Base-by-base conservation (phyloP, 192 early-diverging fungal species). In the Podila clonocystis region DNA sequence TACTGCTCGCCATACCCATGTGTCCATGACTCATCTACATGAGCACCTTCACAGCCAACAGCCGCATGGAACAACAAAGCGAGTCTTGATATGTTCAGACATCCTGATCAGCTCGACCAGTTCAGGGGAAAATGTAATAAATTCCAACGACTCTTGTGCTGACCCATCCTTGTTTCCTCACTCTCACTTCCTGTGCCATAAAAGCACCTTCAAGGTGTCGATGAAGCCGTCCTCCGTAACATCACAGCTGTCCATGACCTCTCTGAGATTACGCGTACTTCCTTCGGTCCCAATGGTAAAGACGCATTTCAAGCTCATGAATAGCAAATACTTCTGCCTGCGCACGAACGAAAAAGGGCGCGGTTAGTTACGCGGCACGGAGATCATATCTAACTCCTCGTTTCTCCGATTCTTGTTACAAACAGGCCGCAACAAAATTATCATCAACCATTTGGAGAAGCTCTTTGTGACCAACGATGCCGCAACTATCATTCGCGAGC, bases 391-490 rank as follows among this genome's bases (percentile, higher is more conserved):
- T 24, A 36, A 30, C 55, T 36, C 52, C 52, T 11, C 11, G 50
- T 63, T n/a, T 55, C n/a, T 11, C 22, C 50, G 2, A 15, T 55
- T 41, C 12, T 41, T 41, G 33, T 41, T 45, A 15, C 41, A 26
- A 22, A 62, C 64, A 95, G 94, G 94, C 38, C 94, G 97, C 72
- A 99, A 99, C 88, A 99, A 99, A 85, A 98, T 99, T 93, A 95
- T 99, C 45, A 96, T 99, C 84, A 99, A 99, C 84, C 97, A 99
- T 83, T 87, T 97, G 69, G 96, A 97, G 74, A 98, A 98, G 89
- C 89, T 99, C 48, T 97, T 99, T 85, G 97, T 99, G 31, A 99
- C 97, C 52, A 96, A 92, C 87, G 97, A 99, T 84, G 97, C 97
- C n/a, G 97, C 97, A 15, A 98, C 97, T 55, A 99, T 99, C 71